phyloP scores from a whole-genome alignment of 805 yeast species.

The Candida ortonii region DNA sequence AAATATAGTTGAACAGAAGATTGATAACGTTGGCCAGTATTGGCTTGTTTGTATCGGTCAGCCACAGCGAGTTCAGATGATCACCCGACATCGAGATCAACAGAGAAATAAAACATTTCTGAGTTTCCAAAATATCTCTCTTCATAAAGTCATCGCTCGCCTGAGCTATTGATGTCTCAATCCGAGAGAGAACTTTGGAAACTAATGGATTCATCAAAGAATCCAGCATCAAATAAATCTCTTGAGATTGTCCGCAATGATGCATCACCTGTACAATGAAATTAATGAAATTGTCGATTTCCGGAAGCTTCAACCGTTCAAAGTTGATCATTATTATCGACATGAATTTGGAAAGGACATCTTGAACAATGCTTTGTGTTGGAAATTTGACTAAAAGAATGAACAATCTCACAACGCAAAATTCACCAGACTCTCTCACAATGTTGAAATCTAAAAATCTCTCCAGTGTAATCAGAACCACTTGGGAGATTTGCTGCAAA shows the following conservation, averaged over 20 bases:
- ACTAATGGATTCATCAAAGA: conserved; percentile 74
- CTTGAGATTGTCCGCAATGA: conserved; percentile 61
- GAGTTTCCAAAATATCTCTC: conserved; percentile 63
- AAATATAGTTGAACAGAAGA: conserved; percentile 62
- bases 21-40: conserved; percentile 59
- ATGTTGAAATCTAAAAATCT: conserved; percentile 61
- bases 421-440: conserved; percentile 82
- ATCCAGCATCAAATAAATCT: conserved; percentile 69
- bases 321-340: conserved; percentile 58
- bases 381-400: conserved; percentile 57
- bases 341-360: conserved; percentile 65
- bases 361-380: conserved; percentile 37
- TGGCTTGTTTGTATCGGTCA: conserved; percentile 58
- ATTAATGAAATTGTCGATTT: conserved; percentile 75
- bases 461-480: conserved; percentile 79
- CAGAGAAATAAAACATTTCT: conserved; percentile 67
- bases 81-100: conserved; percentile 71
- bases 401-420: conserved; percentile 82
- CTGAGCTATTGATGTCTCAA: conserved; percentile 23
- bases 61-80: conserved; percentile 72
- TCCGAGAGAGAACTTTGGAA: conserved; percentile 50
- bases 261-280: conserved; percentile 89
- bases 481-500: conserved; percentile 55
- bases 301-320: conserved; percentile 56
- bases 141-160: conserved; percentile 33